A percentile compares a stretch with the other conserved stretches of the same genome.
phyloP scores from a whole-genome alignment of 805 yeast species.

The Ogataea chonburiensis region DNA sequence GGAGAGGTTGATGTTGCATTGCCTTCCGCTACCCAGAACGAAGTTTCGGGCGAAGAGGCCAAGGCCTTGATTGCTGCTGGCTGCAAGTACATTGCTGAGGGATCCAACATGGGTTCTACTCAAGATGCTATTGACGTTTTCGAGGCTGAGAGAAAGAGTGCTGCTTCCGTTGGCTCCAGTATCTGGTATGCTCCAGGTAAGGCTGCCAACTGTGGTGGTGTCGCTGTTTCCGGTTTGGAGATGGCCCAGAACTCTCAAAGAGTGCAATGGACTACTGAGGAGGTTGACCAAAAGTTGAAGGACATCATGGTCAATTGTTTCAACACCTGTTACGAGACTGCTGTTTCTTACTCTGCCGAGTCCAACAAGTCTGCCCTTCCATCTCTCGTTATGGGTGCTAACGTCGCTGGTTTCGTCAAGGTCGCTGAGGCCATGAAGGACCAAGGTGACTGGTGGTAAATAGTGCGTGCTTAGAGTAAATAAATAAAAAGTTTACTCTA shows the following conservation, averaged over 20 bases:
- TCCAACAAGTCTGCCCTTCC: conserved; percentile 68
- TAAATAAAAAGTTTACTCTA: too few relatives aligned
- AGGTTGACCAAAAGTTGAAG: conserved; percentile 89
- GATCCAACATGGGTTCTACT: conserved; percentile 99
- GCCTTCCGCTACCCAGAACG: conserved; percentile 98
- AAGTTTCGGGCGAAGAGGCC: conserved; percentile 96
- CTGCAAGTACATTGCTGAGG: conserved; percentile 93
- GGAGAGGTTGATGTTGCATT: conserved; percentile 93
- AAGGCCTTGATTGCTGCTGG: conserved; percentile 91
- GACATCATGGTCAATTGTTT: conserved; percentile 91
- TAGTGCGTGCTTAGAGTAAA: background rate
- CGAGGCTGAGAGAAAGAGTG: conserved; percentile 71
- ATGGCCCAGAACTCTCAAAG: conserved; percentile 99
- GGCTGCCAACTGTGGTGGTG: conserved; percentile 99
- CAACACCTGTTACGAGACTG: conserved; percentile 88
- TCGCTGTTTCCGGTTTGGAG: conserved; percentile 96
- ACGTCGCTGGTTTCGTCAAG: conserved; percentile 98
- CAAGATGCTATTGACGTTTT: conserved; percentile 94
- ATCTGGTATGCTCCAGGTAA: conserved; percentile 99
- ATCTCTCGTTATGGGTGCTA: conserved; percentile 97
- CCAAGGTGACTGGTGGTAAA: conserved; percentile 75
- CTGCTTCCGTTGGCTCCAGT: conserved; percentile 41
- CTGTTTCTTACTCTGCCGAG: conserved; percentile 75
- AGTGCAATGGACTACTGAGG: conserved; percentile 85
- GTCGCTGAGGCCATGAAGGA: conserved; percentile 98